Evolutionary conservation across 768 basidiomycete genomes (phyloP).

Genomic region (Leccinum variicolor): DNA sequence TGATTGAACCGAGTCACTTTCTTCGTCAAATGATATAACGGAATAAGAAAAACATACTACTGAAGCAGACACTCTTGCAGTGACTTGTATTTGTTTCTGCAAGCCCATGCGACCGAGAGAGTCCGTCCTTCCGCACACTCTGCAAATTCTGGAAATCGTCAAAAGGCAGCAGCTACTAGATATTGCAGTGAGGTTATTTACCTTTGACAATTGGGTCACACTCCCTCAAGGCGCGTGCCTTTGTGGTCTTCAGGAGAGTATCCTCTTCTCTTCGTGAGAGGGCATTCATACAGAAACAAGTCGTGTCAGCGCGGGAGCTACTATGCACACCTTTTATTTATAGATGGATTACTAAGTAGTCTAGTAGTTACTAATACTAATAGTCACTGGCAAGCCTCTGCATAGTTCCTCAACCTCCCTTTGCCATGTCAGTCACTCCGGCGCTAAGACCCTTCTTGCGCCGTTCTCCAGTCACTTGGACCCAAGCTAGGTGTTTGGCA

Average conservation of each 20-base stretch:
- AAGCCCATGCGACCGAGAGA: slow-evolving; percentile 84
- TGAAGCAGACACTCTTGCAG: slow-evolving; percentile 79
- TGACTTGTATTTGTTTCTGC: slow-evolving; percentile 60
- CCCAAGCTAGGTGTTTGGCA: slow-evolving; percentile 42
- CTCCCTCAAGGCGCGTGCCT: slow-evolving; percentile 72
- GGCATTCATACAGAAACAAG: slow-evolving; percentile 59
- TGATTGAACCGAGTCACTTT: not conserved
- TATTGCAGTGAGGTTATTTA: not conserved
- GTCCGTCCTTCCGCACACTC: slow-evolving; percentile 80
- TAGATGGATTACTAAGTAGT: slow-evolving; percentile 10
- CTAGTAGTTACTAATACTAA: too few relatives aligned
- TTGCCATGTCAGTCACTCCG: slow-evolving; percentile 10
- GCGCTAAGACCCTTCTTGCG: slow-evolving; percentile 14
- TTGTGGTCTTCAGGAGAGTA: slow-evolving; percentile 76
- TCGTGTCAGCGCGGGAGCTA: not conserved
- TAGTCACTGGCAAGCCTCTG: not conserved
- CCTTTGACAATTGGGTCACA: slow-evolving; percentile 78
- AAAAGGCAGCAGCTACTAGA: not conserved
- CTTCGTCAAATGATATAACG: not conserved
- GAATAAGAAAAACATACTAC: slow-evolving; percentile 50
- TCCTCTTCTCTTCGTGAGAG: slow-evolving; percentile 89
- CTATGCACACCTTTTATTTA: not conserved
- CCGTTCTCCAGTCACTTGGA: not conserved
- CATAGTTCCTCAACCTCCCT: not conserved
- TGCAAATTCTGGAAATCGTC: slow-evolving; percentile 62